Evolutionary conservation across 2,329 filamentous ascomycete genomes (phyloP).

Genomic region (Ceratocystiopsis minuta): DNA sequence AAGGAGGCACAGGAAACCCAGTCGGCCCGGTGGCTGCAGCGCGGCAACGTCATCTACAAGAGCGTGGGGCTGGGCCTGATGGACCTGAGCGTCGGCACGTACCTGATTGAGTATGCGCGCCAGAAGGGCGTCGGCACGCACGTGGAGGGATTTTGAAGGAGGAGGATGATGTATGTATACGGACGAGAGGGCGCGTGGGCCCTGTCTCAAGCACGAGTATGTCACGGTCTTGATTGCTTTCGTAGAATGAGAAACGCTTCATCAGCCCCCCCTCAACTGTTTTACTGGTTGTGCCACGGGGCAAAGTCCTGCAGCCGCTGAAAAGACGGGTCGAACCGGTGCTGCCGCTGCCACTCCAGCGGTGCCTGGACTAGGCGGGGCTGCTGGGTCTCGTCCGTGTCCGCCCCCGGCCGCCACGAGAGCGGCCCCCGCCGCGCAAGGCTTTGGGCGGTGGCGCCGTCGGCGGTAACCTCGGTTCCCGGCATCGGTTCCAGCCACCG

Average conservation of each 20-base stretch:
- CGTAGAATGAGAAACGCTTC: too few relatives aligned
- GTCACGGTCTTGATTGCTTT: too few relatives aligned
- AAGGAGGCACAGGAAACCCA: slow-evolving; percentile 30
- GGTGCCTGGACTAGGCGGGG: not conserved
- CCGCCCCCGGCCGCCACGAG: too few relatives aligned
- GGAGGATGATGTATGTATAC: not conserved
- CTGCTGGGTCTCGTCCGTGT: too few relatives aligned
- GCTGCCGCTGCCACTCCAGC: slow-evolving; percentile 1
- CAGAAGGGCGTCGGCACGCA: slow-evolving; percentile 35
- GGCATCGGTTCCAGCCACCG: not conserved
- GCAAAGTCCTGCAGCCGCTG: too few relatives aligned
- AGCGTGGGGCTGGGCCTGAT: slow-evolving; percentile 48
- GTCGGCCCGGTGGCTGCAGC: slow-evolving; percentile 36
- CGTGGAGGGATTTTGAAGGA: slow-evolving; percentile 30
- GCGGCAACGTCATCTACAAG: slow-evolving; percentile 51
- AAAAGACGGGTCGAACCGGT: slow-evolving; percentile 5
- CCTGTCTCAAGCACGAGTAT: too few relatives aligned
- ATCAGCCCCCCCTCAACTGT: too few relatives aligned
- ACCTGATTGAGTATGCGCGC: slow-evolving; percentile 36
- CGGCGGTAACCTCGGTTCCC: too few relatives aligned
- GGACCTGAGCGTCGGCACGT: slow-evolving; percentile 44
- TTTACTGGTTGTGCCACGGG: too few relatives aligned
- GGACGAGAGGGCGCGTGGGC: too few relatives aligned
- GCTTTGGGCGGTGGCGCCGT: too few relatives aligned
- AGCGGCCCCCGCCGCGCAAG: too few relatives aligned